phyloP scores from a whole-genome alignment of 2,329 filamentous ascomycete species.

The Zasmidium citrigriseum region DNA sequence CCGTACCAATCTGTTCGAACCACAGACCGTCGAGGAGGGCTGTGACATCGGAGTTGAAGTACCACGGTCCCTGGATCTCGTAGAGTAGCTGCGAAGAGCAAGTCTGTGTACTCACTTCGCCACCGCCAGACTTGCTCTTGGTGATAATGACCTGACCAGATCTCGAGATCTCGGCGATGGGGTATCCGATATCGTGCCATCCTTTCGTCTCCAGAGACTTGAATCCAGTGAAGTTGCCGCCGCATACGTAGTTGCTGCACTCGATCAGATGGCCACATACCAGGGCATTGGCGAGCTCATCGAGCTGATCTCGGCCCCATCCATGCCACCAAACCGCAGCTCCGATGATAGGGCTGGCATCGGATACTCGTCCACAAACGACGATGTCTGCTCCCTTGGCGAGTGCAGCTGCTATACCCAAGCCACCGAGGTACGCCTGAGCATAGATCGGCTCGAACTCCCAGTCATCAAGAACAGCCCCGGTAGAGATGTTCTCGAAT shows the following conservation, averaged over 20 bases:
- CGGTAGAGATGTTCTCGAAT: constrained; percentile 41
- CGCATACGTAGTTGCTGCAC: constrained; percentile 45
- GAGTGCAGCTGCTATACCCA: constrained; percentile 46
- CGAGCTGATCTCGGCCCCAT: constrained; percentile 42
- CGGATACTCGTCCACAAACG: constrained; percentile 46
- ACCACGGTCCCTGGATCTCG: constrained; percentile 58
- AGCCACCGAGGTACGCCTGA: constrained; percentile 46
- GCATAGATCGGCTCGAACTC: constrained; percentile 33
- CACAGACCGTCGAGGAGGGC: constrained; percentile 53
- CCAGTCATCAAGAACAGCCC: constrained; percentile 39
- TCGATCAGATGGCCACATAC: constrained; percentile 48
- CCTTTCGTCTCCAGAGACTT: constrained; percentile 37
- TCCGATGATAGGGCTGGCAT: constrained; percentile 47
- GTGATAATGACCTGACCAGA: constrained; percentile 40
- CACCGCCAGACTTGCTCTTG: constrained; percentile 39
- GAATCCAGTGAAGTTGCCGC: constrained; percentile 48
- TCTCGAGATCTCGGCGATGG: constrained; percentile 38
- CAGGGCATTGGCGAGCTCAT: constrained; percentile 44
- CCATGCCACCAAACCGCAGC: constrained; percentile 49
- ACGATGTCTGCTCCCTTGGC: constrained; percentile 46
- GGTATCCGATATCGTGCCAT: constrained; percentile 46
- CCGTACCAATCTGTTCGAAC: constrained; percentile 53
- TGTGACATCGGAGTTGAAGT: constrained; percentile 60
- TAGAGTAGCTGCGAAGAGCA: constrained; percentile 56
- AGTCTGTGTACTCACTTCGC: constrained; percentile 49